Evolutionary conservation across 768 basidiomycete species (phyloP).

Genomic region (Mycena polygramma): DNA sequence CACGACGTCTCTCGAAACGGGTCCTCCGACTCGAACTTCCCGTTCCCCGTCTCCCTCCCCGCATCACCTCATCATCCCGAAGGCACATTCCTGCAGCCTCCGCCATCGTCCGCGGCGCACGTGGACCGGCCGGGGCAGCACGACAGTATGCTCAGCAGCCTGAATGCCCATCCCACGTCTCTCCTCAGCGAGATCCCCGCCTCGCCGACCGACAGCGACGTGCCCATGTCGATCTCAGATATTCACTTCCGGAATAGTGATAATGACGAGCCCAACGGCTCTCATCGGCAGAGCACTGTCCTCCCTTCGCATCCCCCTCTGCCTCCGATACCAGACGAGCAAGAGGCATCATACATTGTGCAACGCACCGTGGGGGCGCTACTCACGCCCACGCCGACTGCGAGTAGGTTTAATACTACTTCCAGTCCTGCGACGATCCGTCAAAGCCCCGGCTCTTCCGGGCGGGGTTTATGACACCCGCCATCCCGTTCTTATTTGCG

Average conservation of each 20-base stretch:
- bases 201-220: constrained; percentile 67
- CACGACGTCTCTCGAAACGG: constrained; percentile 39
- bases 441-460: constrained; percentile 17
- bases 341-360: constrained; percentile 31
- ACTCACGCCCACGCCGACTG: constrained; percentile 30
- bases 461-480: constrained; percentile 16
- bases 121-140: constrained; percentile 12
- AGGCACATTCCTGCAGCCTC: constrained; percentile 41
- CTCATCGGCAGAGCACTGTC: constrained; percentile 42
- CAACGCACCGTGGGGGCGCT: constrained; percentile 32
- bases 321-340: constrained; percentile 54
- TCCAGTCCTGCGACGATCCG: constrained; percentile 1
- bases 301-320: constrained; percentile 54
- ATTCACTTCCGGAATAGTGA: constrained; percentile 62
- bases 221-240: constrained; percentile 69
- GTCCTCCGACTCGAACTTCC: constrained; percentile 52
- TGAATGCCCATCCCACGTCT: constrained; percentile 50
- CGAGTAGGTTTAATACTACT: constrained; percentile 22
- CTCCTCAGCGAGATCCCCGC: constrained; percentile 45
- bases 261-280: constrained; percentile 45
- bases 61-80: constrained; percentile 54
- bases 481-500: neutral
- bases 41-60: constrained; percentile 61
- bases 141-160: constrained; percentile 41
- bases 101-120: constrained; percentile 19